Base-by-base conservation (phyloP, 768 basidiomycete species). In the Lanmaoa pseudosensibilis region DNA sequence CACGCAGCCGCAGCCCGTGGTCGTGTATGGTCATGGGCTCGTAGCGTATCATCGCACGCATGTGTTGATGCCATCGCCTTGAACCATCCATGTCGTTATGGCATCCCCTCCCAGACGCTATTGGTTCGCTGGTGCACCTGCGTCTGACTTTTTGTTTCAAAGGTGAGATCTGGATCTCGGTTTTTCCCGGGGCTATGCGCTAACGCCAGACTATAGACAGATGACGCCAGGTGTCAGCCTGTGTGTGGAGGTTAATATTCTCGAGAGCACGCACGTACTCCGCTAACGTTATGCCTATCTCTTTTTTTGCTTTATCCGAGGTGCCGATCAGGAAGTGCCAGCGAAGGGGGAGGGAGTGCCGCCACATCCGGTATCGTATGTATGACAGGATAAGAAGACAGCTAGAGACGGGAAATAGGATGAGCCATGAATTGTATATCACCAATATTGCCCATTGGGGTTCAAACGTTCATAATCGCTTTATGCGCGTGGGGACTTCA, bases 161-260 rank as follows among this genome's bases (percentile, higher is more conserved):
- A n/a, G 18, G 50, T 12, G 18, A 40, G 49, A 66, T 64, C 34
- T 39, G 10, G 62, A 60, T 61, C 51, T 64, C 65, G 62, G 62
- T 21, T 15, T 41, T 57, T 12, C 21, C 65, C 62, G 56, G 34
- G 16, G 38, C 30, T 34, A 13, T 12, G 34, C 45, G 21, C 44
- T 54, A 50, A 46, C 23, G 44, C 45, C n/a, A 52, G 27, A 27
- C 27, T 27, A 27, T 27, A 27, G 27, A 27, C 27, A 27, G 27
- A 27, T 27, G 27, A 27, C 27, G 27, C 27, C 27, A 34, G 30
- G 13, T 34, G 32, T 27, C 23, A 19, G 43, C 36, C 10, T 25
- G 21, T 8, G 13, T 16, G 34, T 38, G 48, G 48, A 39, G 48
- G 32, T 19, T 27, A n/a, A n/a, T 6, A 6, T 47, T 21, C 45